Conservation (phyloP, 805 yeast species). For the Candida succiphila region DNA sequence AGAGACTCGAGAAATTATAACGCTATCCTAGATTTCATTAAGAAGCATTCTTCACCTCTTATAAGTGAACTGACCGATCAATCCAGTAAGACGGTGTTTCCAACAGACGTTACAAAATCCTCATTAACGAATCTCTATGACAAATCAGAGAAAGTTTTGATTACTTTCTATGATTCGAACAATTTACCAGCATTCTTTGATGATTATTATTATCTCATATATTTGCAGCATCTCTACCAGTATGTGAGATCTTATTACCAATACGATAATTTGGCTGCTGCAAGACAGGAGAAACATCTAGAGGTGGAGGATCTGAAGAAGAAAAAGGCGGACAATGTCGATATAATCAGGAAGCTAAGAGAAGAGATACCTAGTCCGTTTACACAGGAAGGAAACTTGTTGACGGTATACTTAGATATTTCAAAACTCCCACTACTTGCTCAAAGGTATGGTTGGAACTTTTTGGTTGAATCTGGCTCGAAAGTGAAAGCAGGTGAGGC, state of each 20-base stretch:
- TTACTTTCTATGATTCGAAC: slow-evolving; percentile 37
- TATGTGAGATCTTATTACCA: slow-evolving; percentile 26
- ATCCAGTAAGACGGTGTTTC: slow-evolving; percentile 27
- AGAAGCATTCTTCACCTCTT: slow-evolving; percentile 38
- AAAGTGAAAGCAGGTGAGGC: slow-evolving; percentile 42
- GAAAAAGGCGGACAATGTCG: slow-evolving; percentile 29
- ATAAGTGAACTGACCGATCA: slow-evolving; percentile 40
- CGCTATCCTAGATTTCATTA: slow-evolving; percentile 40
- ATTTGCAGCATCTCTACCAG: slow-evolving; percentile 36
- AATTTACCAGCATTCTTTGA: slow-evolving; percentile 15
- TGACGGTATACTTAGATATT: slow-evolving; percentile 40
- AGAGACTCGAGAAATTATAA: slow-evolving; percentile 47
- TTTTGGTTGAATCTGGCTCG: slow-evolving; percentile 20
- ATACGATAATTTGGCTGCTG: slow-evolving; percentile 21
- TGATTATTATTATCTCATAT: slow-evolving; percentile 22
- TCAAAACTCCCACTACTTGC: slow-evolving; percentile 14
- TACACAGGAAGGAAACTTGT: slow-evolving; percentile 25
- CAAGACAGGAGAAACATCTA: slow-evolving; percentile 27
- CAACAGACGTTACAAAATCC: slow-evolving; percentile 9
- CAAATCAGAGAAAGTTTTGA: slow-evolving; percentile 34
- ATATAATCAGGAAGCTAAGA: slow-evolving; percentile 39
- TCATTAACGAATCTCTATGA: background rate
- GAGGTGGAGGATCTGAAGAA: slow-evolving; percentile 33
- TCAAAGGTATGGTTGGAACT: slow-evolving; percentile 25
- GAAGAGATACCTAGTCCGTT: slow-evolving; percentile 36